Percentiles rank a stretch among this genome's conserved stretches.
Evolutionary conservation across 257 asterid genomes (phyloP).

Genomic region (Euphrasia confusa): DNA sequence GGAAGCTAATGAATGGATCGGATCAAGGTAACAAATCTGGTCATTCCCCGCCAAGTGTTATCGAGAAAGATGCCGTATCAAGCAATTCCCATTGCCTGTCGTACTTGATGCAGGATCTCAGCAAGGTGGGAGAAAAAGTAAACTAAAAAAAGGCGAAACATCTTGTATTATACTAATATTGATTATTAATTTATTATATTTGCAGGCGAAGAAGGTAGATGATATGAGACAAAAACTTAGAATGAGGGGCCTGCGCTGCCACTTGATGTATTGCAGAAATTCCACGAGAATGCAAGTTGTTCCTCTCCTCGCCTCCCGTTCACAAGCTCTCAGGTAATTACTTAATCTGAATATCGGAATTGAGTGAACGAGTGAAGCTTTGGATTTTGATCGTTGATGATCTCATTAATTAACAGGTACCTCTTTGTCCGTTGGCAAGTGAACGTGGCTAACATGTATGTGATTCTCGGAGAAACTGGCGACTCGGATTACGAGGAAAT

Average conservation of each 20-base stretch:
- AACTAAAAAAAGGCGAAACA: background rate
- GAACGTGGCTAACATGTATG: constrained; percentile 73
- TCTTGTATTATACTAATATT: too few species aligned
- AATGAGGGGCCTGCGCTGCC: constrained; percentile 88
- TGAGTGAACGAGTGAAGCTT: too few species aligned
- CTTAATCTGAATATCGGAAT: background rate
- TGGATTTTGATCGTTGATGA: background rate
- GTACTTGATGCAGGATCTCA: constrained; percentile 56
- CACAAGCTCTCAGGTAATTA: constrained; percentile 82
- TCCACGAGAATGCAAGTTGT: constrained; percentile 76
- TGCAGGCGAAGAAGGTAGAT: constrained; percentile 74
- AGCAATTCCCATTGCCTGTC: constrained; percentile 75
- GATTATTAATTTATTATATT: too few species aligned
- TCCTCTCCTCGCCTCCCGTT: constrained; percentile 83
- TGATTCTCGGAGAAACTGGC: constrained; percentile 80
- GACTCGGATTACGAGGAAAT: constrained; percentile 83
- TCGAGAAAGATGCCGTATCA: constrained; percentile 54
- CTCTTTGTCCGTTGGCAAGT: constrained; percentile 82
- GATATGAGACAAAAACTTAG: constrained; percentile 83
- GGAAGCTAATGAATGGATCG: constrained; percentile 59
- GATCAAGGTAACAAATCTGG: constrained; percentile 34
- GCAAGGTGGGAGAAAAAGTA: constrained; percentile 37
- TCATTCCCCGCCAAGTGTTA: constrained; percentile 15
- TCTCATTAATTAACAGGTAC: constrained; percentile 39
- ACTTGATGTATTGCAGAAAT: constrained; percentile 81